Evolutionary conservation across 345 rosid genomes (phyloP), one percentile per base, ranked within the genome.

Genomic region (Triadica sebifera): DNA sequence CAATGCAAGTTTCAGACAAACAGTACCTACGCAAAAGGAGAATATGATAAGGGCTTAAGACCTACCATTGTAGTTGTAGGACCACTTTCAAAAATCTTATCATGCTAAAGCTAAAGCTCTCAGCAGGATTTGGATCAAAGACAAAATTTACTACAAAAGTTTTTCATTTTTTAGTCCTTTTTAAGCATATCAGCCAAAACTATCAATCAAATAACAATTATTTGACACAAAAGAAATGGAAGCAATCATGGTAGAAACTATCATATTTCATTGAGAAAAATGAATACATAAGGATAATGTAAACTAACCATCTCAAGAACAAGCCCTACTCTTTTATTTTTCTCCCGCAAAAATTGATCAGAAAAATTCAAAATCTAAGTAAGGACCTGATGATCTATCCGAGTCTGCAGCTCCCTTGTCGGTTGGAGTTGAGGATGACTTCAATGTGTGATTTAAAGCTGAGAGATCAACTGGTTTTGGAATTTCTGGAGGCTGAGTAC

Each of bases 301-400:
- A 51, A 67, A 39, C 72, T 70, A 53, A 51, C 53, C 69, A 68
- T 25, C 67, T 78, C 56, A 65, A 74, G 68, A 74, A 69, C 52
- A 80, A 56, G 53, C 41, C 69, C 51, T 70, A n/a, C 65, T 69
- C 34, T 77, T 67, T 61, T 52, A 72, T 25, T 77, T 67, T 29
- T 29, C 66, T 52, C 55, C 60, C 1, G n/a, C 74, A 75, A 81
- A 80, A 68, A 74, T 53, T 82, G 22, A 50, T 82, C 13, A 91
- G 80, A 91, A 91, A 75, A 91, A 89, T 78, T 91, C 96, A 74
- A 91, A 91, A 68, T 91, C 96, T 81, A 89, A 75, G 52, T 86
- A 89, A 73, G 91, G 91, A 74, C 93, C 93, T 24, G 93, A 89
- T 72, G 88, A 86, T 57, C 88, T 81, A 71, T 85, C 87, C 1